Conservation (phyloP, 2,329 filamentous ascomycete species). For the Aspergillus fructus region DNA sequence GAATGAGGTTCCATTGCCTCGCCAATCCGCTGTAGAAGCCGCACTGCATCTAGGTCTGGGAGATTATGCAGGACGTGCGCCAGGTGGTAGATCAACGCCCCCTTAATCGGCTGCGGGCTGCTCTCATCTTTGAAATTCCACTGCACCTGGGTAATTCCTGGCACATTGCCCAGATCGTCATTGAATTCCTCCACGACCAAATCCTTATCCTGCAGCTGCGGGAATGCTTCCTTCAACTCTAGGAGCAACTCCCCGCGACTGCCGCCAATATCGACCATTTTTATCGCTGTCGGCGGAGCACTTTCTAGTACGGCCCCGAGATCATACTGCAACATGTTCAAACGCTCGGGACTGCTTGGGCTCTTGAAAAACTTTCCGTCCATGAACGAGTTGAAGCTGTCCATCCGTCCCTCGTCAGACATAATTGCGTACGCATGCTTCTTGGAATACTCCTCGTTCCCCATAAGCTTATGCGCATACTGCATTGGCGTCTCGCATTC, state of each 20-base stretch:
- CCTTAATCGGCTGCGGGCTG: conserved; percentile 31
- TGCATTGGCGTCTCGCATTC: conserved; percentile 35
- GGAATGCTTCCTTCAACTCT: conserved; percentile 34
- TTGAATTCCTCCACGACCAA: conserved; percentile 40
- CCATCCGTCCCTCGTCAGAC: conserved; percentile 37
- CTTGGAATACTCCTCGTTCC: conserved; percentile 26
- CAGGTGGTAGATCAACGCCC: conserved; percentile 34
- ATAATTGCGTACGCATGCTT: conserved; percentile 40
- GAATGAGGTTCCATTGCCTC: conserved; percentile 36
- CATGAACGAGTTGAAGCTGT: conserved; percentile 41
- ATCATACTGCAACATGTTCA: conserved; percentile 32
- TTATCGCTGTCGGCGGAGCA: conserved; percentile 10
- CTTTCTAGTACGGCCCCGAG: conserved; percentile 24
- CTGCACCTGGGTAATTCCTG: conserved; percentile 29
- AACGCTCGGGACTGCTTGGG: conserved; percentile 30
- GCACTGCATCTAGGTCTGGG: conserved; percentile 35
- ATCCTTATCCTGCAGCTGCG: conserved; percentile 22
- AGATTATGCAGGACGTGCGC: conserved; percentile 40
- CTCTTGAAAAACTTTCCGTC: conserved; percentile 36
- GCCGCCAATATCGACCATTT: conserved; percentile 40
- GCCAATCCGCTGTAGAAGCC: conserved; percentile 35
- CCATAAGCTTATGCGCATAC: conserved; percentile 34
- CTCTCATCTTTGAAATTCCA: conserved; percentile 38
- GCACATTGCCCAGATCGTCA: conserved; percentile 23
- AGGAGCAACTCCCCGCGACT: conserved; percentile 38